Percentiles rank a stretch among this genome's conserved stretches.
These are phyloP conservation scores for Hypoxylon trugodes DNA, from an alignment of 495 filamentous ascomycete species.

Conservation along the genomic window DNA sequence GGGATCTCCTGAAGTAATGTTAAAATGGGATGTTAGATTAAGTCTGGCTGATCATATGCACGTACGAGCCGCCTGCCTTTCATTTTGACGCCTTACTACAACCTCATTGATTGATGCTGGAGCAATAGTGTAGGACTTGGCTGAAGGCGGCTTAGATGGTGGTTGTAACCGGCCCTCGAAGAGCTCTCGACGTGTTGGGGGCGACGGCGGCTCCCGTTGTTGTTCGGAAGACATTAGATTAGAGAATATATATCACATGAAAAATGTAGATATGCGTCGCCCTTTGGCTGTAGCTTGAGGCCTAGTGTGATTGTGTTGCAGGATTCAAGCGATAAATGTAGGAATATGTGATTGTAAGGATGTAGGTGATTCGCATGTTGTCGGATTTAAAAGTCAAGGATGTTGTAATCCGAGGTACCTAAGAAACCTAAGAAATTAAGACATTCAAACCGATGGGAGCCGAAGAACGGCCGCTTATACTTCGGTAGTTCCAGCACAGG, in stretches of 20 bases:
- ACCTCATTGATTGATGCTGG: conserved; percentile 47
- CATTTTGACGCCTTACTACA: conserved; percentile 34
- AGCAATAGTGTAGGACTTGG: conserved; percentile 46
- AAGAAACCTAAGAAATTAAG: no score
- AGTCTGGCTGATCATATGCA: conserved; percentile 13
- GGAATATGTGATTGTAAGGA: conserved; percentile 8
- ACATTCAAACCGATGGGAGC: no score
- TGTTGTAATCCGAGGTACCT: not conserved
- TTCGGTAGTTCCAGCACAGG: conserved; percentile 23
- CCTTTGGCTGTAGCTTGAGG: not conserved
- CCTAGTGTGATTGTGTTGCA: conserved; percentile 1
- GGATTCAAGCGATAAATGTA: conserved; percentile 11
- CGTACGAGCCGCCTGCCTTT: conserved; percentile 32
- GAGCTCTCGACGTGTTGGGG: conserved; percentile 23
- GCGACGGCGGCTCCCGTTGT: conserved; percentile 5
- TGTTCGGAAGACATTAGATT: conserved; percentile 5
- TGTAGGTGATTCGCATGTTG: conserved; percentile 14
- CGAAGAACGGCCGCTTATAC: conserved; percentile 28
- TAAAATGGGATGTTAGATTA: conserved; percentile 15
- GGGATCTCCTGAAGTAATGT: conserved; percentile 23
- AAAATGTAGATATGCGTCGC: not conserved
- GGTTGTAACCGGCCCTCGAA: conserved; percentile 40
- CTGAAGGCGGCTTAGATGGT: conserved; percentile 25
- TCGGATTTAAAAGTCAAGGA: conserved; percentile 6
- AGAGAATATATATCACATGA: not conserved